phyloP scores from a whole-genome alignment of 2,329 filamentous ascomycete genomes.

The Domatiomyces globalis region DNA sequence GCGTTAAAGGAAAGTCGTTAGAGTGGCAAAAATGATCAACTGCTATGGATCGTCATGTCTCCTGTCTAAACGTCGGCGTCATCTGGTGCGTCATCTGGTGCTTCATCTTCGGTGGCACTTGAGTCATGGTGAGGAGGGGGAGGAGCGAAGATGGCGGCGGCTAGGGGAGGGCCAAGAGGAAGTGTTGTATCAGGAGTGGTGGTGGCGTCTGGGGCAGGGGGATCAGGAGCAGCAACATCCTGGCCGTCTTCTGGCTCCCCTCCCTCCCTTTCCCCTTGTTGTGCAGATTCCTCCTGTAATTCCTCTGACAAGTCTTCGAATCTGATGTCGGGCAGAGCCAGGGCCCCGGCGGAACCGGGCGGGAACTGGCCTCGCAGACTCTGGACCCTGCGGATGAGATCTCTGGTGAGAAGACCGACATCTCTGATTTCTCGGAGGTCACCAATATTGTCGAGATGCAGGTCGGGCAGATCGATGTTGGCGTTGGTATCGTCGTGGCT shows the following conservation, averaged over 20 bases:
- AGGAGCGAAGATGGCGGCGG: not conserved
- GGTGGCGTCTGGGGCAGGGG: not conserved
- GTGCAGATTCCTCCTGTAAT: not conserved
- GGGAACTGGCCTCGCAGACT: conserved; percentile 15
- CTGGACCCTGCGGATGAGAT: conserved; percentile 15
- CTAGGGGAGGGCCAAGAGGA: not conserved
- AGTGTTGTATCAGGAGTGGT: not conserved
- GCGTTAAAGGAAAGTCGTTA: not conserved
- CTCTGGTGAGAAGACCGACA: conserved; percentile 13
- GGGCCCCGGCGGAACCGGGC: conserved; percentile 14
- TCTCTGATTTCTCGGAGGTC: conserved; percentile 11
- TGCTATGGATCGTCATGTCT: not conserved
- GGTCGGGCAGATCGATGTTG: conserved; percentile 1
- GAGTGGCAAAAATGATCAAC: not conserved
- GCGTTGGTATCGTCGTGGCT: not conserved
- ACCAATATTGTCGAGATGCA: conserved; percentile 2
- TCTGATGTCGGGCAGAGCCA: conserved; percentile 15
- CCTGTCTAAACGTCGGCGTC: not conserved
- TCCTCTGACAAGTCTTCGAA: conserved; percentile 5
- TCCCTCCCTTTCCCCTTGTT: not conserved
- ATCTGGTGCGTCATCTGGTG: not conserved
- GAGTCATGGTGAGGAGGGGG: not conserved
- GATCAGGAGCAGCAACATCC: not conserved
- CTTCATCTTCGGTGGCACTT: not conserved
- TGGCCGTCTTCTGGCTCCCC: not conserved